Evolutionary conservation across 441 rosid genomes (phyloP).

Genomic region (Brassica hybrid): DNA sequence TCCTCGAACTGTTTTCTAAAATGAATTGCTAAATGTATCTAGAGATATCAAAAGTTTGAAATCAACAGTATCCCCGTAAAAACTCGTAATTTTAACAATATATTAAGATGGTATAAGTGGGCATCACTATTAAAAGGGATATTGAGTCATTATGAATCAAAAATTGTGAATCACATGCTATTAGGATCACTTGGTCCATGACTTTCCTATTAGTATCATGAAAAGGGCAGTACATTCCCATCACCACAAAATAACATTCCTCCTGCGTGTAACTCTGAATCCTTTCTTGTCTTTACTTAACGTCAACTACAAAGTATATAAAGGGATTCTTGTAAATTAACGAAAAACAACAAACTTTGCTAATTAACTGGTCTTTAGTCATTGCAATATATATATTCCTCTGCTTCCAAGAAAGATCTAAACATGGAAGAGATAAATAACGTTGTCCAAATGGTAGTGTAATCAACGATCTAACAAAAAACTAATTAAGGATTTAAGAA

Average conservation of each 20-base stretch:
- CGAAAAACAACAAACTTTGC: not conserved
- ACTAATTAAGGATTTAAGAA: not conserved
- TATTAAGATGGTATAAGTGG: not conserved
- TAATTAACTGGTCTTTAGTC: not conserved
- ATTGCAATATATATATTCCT: not conserved
- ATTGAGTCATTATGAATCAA: not conserved
- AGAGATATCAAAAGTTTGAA: not conserved
- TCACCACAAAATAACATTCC: not conserved
- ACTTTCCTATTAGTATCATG: not conserved
- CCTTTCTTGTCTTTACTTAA: too few species aligned
- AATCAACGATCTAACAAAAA: not conserved
- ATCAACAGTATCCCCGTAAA: not conserved
- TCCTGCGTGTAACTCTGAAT: not conserved
- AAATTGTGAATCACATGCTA: too few species aligned
- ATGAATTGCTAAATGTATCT: not conserved
- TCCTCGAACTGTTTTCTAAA: not conserved
- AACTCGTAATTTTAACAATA: not conserved
- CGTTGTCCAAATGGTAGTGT: constrained; percentile 1
- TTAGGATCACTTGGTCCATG: not conserved
- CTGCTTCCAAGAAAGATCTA: not conserved
- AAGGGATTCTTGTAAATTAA: too few species aligned
- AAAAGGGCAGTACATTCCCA: not conserved
- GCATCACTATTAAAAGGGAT: not conserved
- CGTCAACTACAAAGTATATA: too few species aligned
- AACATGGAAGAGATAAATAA: not conserved